Conservation (phyloP, 495 filamentous ascomycete genomes). For the Penicillium riverlandense region DNA sequence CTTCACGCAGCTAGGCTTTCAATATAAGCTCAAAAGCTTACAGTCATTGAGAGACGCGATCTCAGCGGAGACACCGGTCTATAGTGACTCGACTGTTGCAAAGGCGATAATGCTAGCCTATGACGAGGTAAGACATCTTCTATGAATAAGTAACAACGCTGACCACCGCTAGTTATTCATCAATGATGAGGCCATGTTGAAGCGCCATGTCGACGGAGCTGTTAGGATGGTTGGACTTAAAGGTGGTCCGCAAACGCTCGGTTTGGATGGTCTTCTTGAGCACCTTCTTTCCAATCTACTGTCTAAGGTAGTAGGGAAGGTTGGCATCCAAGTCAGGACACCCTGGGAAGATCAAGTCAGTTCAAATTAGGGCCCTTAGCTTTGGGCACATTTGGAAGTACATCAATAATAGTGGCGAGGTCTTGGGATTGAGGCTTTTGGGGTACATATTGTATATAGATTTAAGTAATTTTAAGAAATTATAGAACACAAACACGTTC, state of each 20-base stretch:
- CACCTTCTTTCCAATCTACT: slow-evolving; percentile 11
- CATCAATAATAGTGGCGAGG: too few relatives aligned
- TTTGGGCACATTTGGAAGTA: too few relatives aligned
- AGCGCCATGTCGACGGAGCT: slow-evolving; percentile 13
- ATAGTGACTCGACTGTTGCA: slow-evolving; percentile 13
- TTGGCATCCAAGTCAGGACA: neutral
- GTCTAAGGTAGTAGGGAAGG: slow-evolving; percentile 1
- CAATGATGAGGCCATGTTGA: slow-evolving; percentile 9
- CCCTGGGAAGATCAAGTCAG: neutral
- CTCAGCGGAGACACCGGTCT: slow-evolving; percentile 5
- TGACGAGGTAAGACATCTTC: slow-evolving; percentile 10
- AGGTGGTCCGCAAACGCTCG: slow-evolving; percentile 10
- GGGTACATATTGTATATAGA: too few relatives aligned
- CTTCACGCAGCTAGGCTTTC: slow-evolving; percentile 1
- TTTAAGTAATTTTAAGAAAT: too few relatives aligned
- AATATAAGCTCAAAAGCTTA: slow-evolving; percentile 5
- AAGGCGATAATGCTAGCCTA: slow-evolving; percentile 19
- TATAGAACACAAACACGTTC: too few relatives aligned
- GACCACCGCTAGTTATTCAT: slow-evolving; percentile 6
- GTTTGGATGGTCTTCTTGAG: slow-evolving; percentile 12
- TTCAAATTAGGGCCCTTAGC: too few relatives aligned
- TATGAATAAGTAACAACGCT: neutral
- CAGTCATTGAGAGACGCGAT: slow-evolving; percentile 2
- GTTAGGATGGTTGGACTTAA: slow-evolving; percentile 13
- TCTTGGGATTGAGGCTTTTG: too few relatives aligned